These are phyloP conservation scores for Crithidia bombi DNA, from an alignment of 208 protist species.

Conservation along the genomic window DNA sequence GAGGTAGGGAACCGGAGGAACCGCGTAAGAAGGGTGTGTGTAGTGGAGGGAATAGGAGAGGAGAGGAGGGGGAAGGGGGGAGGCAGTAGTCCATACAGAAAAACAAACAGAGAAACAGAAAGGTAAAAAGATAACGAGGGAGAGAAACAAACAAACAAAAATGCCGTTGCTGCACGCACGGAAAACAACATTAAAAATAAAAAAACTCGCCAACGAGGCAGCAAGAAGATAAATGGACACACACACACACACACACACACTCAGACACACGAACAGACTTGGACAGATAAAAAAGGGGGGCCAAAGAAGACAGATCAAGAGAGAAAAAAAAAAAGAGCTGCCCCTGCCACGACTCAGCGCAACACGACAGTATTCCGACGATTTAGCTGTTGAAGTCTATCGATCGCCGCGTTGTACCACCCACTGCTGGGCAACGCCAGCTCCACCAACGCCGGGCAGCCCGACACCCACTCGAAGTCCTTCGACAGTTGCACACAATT, in stretches of 20 bases:
- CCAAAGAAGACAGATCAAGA: neutral
- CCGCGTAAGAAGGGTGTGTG: too few relatives aligned
- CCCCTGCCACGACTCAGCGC: too few relatives aligned
- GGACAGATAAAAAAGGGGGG: too few relatives aligned
- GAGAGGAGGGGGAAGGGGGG: too few relatives aligned
- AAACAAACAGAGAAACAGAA: neutral
- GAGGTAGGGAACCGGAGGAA: too few relatives aligned
- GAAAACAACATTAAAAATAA: too few relatives aligned
- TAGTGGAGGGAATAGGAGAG: too few relatives aligned
- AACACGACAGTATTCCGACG: too few relatives aligned
- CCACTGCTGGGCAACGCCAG: constrained; percentile 3
- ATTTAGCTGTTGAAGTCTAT: neutral
- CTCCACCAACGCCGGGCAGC: constrained; percentile 12
- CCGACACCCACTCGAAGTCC: constrained; percentile 20
- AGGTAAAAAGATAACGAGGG: neutral
- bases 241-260: too few relatives aligned
- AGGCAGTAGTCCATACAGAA: too few relatives aligned
- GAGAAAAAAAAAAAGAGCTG: constrained; percentile 17
- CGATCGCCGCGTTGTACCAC: constrained; percentile 1
- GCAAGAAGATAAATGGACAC: neutral
- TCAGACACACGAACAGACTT: too few relatives aligned
- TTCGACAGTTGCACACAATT: constrained; percentile 11
- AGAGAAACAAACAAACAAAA: neutral
- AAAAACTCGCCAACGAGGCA: neutral
- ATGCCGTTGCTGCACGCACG: neutral